Conservation (phyloP, 1,284 basidiomycete species). For the Leccinum huronense region DNA sequence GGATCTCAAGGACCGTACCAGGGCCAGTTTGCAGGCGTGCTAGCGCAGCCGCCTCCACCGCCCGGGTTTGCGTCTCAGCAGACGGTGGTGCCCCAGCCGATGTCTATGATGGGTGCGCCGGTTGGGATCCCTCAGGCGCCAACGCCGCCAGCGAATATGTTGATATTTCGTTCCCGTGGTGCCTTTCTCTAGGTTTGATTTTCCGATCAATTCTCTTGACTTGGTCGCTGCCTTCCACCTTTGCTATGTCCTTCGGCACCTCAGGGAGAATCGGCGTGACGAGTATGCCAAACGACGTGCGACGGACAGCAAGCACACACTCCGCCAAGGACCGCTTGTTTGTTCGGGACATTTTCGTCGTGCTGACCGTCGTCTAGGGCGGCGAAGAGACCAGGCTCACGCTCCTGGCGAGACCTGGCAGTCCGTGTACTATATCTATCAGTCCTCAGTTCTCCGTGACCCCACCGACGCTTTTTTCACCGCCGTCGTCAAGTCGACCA, state of each 20-base stretch:
- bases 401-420: slow-evolving; percentile 60
- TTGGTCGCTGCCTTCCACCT: slow-evolving; percentile 63
- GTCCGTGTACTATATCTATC: slow-evolving; percentile 81
- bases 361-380: slow-evolving; percentile 67
- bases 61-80: slow-evolving; percentile 71
- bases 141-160: slow-evolving; percentile 28
- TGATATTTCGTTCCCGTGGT: slow-evolving; percentile 53
- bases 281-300: slow-evolving; percentile 40
- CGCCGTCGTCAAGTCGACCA: slow-evolving; percentile 68
- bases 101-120: slow-evolving; percentile 40
- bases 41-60: slow-evolving; percentile 68
- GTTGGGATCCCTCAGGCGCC: slow-evolving; percentile 30
- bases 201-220: slow-evolving; percentile 59
- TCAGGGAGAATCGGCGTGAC: slow-evolving; percentile 50
- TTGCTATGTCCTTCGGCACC: slow-evolving; percentile 63
- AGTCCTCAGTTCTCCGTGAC: slow-evolving; percentile 49
- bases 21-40: slow-evolving; percentile 84
- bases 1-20: slow-evolving; percentile 72
- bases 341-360: slow-evolving; percentile 53
- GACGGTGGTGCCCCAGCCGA: slow-evolving; percentile 51
- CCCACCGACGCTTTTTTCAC: slow-evolving; percentile 61
- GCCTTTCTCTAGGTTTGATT: slow-evolving; percentile 67
- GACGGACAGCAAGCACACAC: slow-evolving; percentile 19
- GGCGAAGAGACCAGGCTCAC: slow-evolving; percentile 58
- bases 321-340: slow-evolving; percentile 54